Evolutionary conservation across 1,284 basidiomycete genomes (phyloP).

Genomic region (Rhodotorula sp.): DNA sequence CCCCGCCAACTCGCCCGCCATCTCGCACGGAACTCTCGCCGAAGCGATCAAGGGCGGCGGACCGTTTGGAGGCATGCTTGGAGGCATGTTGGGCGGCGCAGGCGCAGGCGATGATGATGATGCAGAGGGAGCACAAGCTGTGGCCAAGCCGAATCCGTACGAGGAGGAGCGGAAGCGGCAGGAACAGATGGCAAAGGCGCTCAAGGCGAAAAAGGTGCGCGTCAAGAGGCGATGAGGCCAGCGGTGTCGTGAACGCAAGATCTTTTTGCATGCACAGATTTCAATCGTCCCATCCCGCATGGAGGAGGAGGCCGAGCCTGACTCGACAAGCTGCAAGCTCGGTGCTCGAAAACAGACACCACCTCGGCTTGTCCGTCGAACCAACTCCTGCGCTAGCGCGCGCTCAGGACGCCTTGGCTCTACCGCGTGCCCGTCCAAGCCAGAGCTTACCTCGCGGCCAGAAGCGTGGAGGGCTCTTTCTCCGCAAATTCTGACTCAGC

Average conservation of each 20-base stretch:
- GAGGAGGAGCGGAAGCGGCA: slow-evolving; percentile 12
- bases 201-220: slow-evolving; percentile 30
- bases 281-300: no score
- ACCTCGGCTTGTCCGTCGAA: no score
- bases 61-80: slow-evolving; percentile 56
- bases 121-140: slow-evolving; percentile 53
- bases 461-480: no score
- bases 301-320: no score
- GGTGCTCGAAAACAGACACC: no score
- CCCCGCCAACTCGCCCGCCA: slow-evolving; percentile 66
- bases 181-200: slow-evolving; percentile 27
- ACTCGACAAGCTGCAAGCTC: no score
- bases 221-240: slow-evolving; percentile 13
- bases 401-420: no score
- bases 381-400: no score
- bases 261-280: no score
- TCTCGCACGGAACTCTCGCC: slow-evolving; percentile 68
- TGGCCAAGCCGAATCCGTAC: slow-evolving; percentile 4
- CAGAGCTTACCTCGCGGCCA: no score
- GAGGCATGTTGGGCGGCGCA: slow-evolving; percentile 55
- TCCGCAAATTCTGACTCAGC: no score
- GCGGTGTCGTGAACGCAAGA: neutral
- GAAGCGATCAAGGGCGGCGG: slow-evolving; percentile 76
- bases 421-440: no score
- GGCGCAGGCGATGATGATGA: slow-evolving; percentile 51